Conservation (phyloP, 352 stramenopile species). For the Phytophthora vignae region DNA sequence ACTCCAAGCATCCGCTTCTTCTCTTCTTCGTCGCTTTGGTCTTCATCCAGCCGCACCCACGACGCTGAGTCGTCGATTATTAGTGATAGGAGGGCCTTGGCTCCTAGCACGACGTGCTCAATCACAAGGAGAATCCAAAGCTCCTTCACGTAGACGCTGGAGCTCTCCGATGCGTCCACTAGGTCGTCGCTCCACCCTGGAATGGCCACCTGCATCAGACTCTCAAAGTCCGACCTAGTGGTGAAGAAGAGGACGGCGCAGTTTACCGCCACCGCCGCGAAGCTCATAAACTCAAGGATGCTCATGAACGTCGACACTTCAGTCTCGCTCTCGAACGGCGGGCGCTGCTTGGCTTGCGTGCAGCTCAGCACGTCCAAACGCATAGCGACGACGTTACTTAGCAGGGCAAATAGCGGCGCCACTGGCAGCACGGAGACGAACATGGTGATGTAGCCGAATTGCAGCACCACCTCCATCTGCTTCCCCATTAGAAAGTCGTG, state of each 20-base stretch:
- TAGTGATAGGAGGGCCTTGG: slow-evolving; percentile 73
- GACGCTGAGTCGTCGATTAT: slow-evolving; percentile 72
- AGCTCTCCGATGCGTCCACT: slow-evolving; percentile 8
- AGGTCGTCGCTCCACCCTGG: slow-evolving; percentile 19
- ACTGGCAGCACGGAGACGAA: slow-evolving; percentile 93
- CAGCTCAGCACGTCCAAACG: slow-evolving; percentile 87
- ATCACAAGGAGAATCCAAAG: slow-evolving; percentile 70
- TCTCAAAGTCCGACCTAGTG: slow-evolving; percentile 68
- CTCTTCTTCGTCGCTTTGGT: slow-evolving; percentile 57
- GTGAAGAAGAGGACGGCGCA: slow-evolving; percentile 82
- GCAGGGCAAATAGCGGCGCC: slow-evolving; percentile 87
- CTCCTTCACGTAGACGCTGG: slow-evolving; percentile 53
- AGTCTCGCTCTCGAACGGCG: slow-evolving; percentile 79
- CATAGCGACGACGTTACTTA: slow-evolving; percentile 91
- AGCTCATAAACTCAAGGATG: slow-evolving; percentile 93
- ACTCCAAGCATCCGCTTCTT: slow-evolving; percentile 38
- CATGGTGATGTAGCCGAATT: slow-evolving; percentile 96
- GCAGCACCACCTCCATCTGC: slow-evolving; percentile 83
- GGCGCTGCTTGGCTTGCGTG: slow-evolving; percentile 74
- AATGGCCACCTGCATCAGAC: slow-evolving; percentile 38
- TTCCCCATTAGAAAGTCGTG: slow-evolving; percentile 79
- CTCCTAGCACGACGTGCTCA: slow-evolving; percentile 70
- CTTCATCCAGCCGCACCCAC: slow-evolving; percentile 81
- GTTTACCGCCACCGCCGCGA: slow-evolving; percentile 82
- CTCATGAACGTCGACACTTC: slow-evolving; percentile 93